Conservation (phyloP, 2,329 filamentous ascomycete genomes). For the Xylariomycetidae sp. region DNA sequence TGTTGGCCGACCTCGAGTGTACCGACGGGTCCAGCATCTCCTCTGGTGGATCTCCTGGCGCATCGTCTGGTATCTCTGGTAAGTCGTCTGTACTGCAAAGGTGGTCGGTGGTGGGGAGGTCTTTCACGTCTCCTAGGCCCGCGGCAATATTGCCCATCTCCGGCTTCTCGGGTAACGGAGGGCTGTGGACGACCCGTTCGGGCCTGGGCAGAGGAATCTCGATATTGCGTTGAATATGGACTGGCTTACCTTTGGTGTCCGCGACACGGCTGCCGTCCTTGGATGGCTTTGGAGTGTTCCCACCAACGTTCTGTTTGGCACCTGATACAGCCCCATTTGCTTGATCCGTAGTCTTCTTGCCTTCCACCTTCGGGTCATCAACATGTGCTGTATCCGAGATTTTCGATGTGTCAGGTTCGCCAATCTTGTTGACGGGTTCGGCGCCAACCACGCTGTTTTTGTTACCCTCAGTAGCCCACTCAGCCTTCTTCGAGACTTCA, state of each 20-base stretch:
- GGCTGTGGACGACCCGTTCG: conserved; percentile 12
- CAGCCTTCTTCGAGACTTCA: conserved; percentile 16
- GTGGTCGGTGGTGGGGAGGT: conserved; percentile 17
- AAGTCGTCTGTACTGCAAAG: conserved; percentile 19
- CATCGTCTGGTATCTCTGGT: conserved; percentile 16
- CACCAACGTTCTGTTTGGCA: background rate
- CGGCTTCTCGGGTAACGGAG: conserved; percentile 7
- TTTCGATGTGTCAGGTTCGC: conserved; percentile 15
- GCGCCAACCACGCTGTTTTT: conserved; percentile 2
- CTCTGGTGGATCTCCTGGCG: conserved; percentile 26
- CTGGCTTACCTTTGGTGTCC: conserved; percentile 28
- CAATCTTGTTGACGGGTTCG: conserved; percentile 10
- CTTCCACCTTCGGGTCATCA: conserved; percentile 4
- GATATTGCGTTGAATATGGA: conserved; percentile 24
- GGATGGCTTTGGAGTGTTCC: background rate
- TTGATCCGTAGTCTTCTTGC: background rate
- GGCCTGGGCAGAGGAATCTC: conserved; percentile 27
- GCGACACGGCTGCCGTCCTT: background rate
- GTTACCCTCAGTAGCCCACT: conserved; percentile 8
- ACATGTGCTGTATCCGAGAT: conserved; percentile 16
- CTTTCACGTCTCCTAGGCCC: conserved; percentile 17
- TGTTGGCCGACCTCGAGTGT: conserved; percentile 31
- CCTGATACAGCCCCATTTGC: background rate
- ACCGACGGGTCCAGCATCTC: conserved; percentile 27
- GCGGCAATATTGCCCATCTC: conserved; percentile 9